These are phyloP conservation scores for Pyrus bretschneideri DNA, from an alignment of 306 rosid genomes.

Conservation along the genomic window DNA sequence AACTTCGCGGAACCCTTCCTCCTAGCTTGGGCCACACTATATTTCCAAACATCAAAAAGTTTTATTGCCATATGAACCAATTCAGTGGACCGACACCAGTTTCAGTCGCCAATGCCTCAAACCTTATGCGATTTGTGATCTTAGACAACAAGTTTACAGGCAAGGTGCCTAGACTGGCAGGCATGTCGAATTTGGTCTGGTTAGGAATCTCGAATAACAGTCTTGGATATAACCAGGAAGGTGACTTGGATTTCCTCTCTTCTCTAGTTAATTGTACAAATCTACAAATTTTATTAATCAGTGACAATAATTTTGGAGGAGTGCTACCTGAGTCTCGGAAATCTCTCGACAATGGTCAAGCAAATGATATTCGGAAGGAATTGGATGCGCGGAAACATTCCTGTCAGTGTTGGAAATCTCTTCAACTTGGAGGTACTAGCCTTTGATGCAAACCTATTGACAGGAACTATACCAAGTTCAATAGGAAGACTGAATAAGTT, in stretches of 20 bases:
- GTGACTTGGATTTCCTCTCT: background rate
- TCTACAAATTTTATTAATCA: background rate
- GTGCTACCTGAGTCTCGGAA: slow-evolving; percentile 15
- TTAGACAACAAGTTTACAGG: slow-evolving; percentile 1
- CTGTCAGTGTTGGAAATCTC: slow-evolving; percentile 14
- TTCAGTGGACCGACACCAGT: no score
- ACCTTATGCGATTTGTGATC: background rate
- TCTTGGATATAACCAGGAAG: slow-evolving; percentile 11
- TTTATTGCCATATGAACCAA: no score
- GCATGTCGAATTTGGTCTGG: background rate
- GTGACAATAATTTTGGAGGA: slow-evolving; percentile 21
- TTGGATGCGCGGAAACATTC: slow-evolving; percentile 19
- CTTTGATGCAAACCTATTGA: slow-evolving; percentile 1
- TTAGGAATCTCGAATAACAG: background rate
- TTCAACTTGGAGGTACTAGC: background rate
- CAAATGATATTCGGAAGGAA: background rate
- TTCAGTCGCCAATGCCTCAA: background rate
- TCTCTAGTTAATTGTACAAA: slow-evolving; percentile 15
- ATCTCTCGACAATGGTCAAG: slow-evolving; percentile 20
- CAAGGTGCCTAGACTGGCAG: slow-evolving; percentile 14
- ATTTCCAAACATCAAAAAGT: no score
- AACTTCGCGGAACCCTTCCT: slow-evolving; percentile 14
- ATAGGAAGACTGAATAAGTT: slow-evolving; percentile 2
- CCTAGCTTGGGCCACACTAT: no score
- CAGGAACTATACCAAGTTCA: slow-evolving; percentile 15